These are phyloP conservation scores for Venturia nashicola DNA, from an alignment of 2,329 filamentous ascomycete genomes.

Conservation along the genomic window DNA sequence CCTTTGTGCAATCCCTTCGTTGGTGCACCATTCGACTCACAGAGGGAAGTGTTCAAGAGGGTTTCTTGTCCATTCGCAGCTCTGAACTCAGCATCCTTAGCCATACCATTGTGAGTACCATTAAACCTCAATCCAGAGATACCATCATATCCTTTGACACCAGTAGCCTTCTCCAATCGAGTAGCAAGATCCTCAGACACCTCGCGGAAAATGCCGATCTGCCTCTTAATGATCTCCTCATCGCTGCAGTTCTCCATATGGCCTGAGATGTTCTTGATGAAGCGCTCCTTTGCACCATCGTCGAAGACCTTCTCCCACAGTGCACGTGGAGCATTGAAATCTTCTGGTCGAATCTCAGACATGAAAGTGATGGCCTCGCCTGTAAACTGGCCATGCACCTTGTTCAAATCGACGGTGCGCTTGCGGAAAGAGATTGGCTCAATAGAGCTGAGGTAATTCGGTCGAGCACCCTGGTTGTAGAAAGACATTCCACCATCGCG, in stretches of 20 bases:
- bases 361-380: slow-evolving; percentile 38
- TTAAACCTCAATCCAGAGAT: slow-evolving; percentile 45
- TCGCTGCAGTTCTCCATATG: slow-evolving; percentile 42
- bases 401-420: slow-evolving; percentile 34
- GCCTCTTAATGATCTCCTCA: slow-evolving; percentile 47
- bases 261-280: slow-evolving; percentile 47
- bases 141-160: slow-evolving; percentile 46
- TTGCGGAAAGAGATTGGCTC: slow-evolving; percentile 37
- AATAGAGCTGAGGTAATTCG: slow-evolving; percentile 43
- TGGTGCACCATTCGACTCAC: slow-evolving; percentile 36
- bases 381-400: slow-evolving; percentile 37
- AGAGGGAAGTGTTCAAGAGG: slow-evolving; percentile 11
- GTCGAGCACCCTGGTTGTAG: slow-evolving; percentile 49
- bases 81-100: slow-evolving; percentile 32
- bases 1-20: slow-evolving; percentile 18
- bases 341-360: slow-evolving; percentile 39
- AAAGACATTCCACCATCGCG: slow-evolving; percentile 61
- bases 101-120: slow-evolving; percentile 49
- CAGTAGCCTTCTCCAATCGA: slow-evolving; percentile 49
- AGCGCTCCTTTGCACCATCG: slow-evolving; percentile 43
- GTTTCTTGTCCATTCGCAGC: slow-evolving; percentile 33
- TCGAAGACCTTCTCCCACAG: slow-evolving; percentile 52
- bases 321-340: slow-evolving; percentile 43
- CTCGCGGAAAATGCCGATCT: slow-evolving; percentile 54
- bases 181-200: slow-evolving; percentile 46